Evolutionary conservation across 495 filamentous ascomycete genomes (phyloP).

Genomic region (Aspergillus heteromorphus): DNA sequence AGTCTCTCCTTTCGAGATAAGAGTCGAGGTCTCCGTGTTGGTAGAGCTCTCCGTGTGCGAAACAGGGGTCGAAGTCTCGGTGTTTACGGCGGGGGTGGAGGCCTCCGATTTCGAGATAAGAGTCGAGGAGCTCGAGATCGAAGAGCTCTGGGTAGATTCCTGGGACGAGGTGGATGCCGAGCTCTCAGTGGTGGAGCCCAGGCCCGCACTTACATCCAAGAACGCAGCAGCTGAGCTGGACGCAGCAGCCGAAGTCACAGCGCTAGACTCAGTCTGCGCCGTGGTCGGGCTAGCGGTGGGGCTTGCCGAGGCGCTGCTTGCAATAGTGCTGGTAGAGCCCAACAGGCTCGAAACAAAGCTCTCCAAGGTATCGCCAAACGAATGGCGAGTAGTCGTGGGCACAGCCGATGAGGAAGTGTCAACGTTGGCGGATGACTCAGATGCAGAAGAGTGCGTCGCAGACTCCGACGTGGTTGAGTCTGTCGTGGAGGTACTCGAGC

Average conservation of each 20-base stretch:
- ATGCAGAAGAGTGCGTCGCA: neutral
- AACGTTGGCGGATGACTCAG: neutral
- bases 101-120: neutral
- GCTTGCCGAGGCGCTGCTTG: neutral
- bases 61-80: neutral
- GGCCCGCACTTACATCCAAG: neutral
- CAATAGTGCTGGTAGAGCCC: neutral
- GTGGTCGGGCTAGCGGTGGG: neutral
- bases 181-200: neutral
- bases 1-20: no score
- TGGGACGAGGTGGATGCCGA: neutral
- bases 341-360: neutral
- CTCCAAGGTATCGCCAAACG: conserved; percentile 1
- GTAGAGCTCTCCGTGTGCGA: neutral
- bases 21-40: neutral
- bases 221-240: neutral
- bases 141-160: neutral
- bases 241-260: neutral
- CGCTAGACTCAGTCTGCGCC: neutral
- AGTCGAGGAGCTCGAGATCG: neutral
- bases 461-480: neutral
- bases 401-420: neutral
- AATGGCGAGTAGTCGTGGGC: neutral
- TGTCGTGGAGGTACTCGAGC: neutral
- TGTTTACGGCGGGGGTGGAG: neutral